A percentile compares a stretch with the other conserved stretches of the same genome.
Conservation (phyloP, 225 moss, liverwort and hornwort species). For the Sphagnum contortum region DNA sequence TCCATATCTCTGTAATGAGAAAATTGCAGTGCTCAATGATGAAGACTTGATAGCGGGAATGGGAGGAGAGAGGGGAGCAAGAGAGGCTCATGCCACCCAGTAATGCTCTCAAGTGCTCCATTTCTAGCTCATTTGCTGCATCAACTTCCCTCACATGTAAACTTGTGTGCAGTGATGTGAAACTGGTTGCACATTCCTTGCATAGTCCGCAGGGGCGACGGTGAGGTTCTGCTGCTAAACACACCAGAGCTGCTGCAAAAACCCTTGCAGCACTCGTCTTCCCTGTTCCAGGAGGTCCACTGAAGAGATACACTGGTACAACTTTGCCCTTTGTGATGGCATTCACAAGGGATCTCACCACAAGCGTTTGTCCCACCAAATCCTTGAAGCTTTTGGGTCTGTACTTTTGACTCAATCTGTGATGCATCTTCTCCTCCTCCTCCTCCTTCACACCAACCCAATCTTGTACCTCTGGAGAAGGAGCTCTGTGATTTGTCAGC, state of each 20-base stretch:
- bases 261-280: constrained; percentile 73
- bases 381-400: constrained; percentile 62
- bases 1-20: constrained; percentile 62
- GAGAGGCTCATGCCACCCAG: constrained; percentile 30
- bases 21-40: constrained; percentile 79
- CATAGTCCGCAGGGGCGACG: constrained; percentile 66
- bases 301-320: constrained; percentile 75
- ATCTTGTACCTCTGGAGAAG: too few relatives aligned
- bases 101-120: constrained; percentile 39
- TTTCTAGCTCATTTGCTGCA: constrained; percentile 42
- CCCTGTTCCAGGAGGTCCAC: constrained; percentile 78
- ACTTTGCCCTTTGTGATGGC: constrained; percentile 61
- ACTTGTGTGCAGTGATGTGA: constrained; percentile 16
- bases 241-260: constrained; percentile 65
- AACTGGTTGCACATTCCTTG: constrained; percentile 34
- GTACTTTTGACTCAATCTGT: constrained; percentile 71
- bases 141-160: constrained; percentile 55
- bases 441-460: neutral
- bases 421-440: constrained; percentile 10
- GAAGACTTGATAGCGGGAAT: constrained; percentile 57
- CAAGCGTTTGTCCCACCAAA: constrained; percentile 68
- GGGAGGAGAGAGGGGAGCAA: constrained; percentile 36
- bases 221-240: constrained; percentile 26
- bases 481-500: too few relatives aligned
- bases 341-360: constrained; percentile 51